phyloP scores from a whole-genome alignment of 148 eudicot genomes.

The Cornus kousa region DNA sequence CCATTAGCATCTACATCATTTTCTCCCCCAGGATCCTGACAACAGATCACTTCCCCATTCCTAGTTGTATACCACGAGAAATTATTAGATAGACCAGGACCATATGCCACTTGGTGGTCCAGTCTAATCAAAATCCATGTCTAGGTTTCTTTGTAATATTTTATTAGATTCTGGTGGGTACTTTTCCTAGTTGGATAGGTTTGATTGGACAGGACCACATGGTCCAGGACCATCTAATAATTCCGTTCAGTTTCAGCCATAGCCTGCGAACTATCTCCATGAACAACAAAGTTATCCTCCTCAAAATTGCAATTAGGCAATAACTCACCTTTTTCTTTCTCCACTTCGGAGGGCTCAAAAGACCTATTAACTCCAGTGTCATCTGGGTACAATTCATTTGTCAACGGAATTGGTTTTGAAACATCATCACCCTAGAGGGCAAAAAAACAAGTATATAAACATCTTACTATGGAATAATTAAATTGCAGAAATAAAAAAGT shows the following conservation, averaged over 20 bases:
- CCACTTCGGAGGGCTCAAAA: constrained; percentile 48
- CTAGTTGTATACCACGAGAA: constrained; percentile 27
- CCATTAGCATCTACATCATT: constrained; percentile 74
- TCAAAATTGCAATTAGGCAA: constrained; percentile 71
- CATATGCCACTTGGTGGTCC: too few species aligned
- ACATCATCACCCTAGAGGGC: neutral
- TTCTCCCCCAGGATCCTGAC: constrained; percentile 43
- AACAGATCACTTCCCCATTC: constrained; percentile 31
- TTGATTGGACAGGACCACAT: too few species aligned
- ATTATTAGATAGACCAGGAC: too few species aligned
- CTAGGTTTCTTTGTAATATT: too few species aligned
- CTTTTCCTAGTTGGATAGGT: too few species aligned
- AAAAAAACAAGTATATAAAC: constrained; percentile 12
- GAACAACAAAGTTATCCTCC: constrained; percentile 49
- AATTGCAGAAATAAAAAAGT: neutral
- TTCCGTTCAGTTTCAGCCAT: constrained; percentile 32
- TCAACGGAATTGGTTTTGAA: constrained; percentile 32
- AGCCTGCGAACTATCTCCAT: constrained; percentile 30
- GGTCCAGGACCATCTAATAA: constrained; percentile 17
- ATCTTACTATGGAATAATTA: neutral
- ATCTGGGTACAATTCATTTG: constrained; percentile 41
- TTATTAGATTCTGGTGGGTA: too few species aligned
- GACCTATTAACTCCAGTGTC: constrained; percentile 28
- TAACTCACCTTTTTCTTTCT: constrained; percentile 88
- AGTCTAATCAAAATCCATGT: too few species aligned